These are phyloP conservation scores for Scalesia atractyloides DNA, from an alignment of 129 eudicot genomes.

Conservation along the genomic window DNA sequence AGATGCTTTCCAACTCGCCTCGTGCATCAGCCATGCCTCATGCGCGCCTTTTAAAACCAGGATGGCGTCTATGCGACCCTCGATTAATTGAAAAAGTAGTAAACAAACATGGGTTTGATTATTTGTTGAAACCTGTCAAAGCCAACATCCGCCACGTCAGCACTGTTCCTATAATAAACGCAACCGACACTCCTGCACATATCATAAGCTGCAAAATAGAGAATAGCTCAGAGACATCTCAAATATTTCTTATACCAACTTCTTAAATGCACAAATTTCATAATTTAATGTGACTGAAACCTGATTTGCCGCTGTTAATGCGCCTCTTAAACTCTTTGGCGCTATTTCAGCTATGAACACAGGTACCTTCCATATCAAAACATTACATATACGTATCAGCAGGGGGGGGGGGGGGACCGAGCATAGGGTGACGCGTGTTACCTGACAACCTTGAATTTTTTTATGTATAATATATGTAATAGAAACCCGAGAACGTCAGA, in stretches of 20 bases:
- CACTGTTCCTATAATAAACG: constrained; percentile 74
- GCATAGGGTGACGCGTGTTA: too few relatives aligned
- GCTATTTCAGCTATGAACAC: constrained; percentile 93
- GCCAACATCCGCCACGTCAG: constrained; percentile 85
- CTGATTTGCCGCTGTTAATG: constrained; percentile 90
- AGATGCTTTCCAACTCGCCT: too few relatives aligned
- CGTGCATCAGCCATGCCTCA: too few relatives aligned
- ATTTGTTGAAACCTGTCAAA: constrained; percentile 55
- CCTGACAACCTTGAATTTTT: too few relatives aligned
- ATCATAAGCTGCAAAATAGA: constrained; percentile 76
- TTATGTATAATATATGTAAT: too few relatives aligned
- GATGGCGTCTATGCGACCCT: not conserved
- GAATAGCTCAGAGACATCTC: constrained; percentile 12
- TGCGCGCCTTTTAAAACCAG: too few relatives aligned
- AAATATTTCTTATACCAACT: not conserved
- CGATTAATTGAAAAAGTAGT: not conserved
- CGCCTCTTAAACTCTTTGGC: constrained; percentile 86
- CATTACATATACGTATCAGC: not conserved
- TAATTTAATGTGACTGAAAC: constrained; percentile 31
- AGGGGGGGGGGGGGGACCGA: too few relatives aligned
- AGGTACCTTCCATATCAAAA: constrained; percentile 52
- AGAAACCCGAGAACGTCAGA: not conserved
- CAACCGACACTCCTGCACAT: constrained; percentile 69
- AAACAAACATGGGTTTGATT: not conserved
- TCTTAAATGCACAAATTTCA: not conserved